Evolutionary conservation across 257 asterid species (phyloP).

Genomic region (Nicotiana benthamiana): DNA sequence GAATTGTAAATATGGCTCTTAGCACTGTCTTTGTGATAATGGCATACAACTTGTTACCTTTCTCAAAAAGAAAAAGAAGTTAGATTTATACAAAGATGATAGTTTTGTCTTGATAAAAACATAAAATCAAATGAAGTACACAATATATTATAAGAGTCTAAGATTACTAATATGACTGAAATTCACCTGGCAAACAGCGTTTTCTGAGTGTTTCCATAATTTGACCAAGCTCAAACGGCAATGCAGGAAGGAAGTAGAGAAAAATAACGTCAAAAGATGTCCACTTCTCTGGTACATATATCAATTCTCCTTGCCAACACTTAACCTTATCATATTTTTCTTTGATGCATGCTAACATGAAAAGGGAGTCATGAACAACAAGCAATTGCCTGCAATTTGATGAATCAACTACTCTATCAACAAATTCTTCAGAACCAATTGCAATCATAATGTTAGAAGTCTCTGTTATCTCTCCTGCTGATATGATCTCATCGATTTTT

Average conservation of each 20-base stretch:
- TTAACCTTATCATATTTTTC: slow-evolving; percentile 59
- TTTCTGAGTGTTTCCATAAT: slow-evolving; percentile 58
- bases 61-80: no score
- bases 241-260: slow-evolving; percentile 77
- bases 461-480: slow-evolving; percentile 44
- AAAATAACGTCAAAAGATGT: slow-evolving; percentile 56
- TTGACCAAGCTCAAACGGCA: slow-evolving; percentile 49
- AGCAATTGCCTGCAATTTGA: slow-evolving; percentile 51
- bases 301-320: slow-evolving; percentile 90
- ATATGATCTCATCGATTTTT: slow-evolving; percentile 47
- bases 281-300: slow-evolving; percentile 67
- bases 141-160: neutral
- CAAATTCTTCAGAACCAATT: slow-evolving; percentile 66
- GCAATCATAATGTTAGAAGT: slow-evolving; percentile 65
- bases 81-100: neutral
- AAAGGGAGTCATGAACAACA: slow-evolving; percentile 66
- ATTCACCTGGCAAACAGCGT: slow-evolving; percentile 61
- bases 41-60: no score
- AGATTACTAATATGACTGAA: neutral
- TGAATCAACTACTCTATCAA: slow-evolving; percentile 49
- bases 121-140: neutral
- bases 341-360: slow-evolving; percentile 66
- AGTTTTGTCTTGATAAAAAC: neutral
- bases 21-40: no score
- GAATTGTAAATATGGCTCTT: no score